Conservation (phyloP, 148 eudicot species). For the Dianthus caryophyllus region DNA sequence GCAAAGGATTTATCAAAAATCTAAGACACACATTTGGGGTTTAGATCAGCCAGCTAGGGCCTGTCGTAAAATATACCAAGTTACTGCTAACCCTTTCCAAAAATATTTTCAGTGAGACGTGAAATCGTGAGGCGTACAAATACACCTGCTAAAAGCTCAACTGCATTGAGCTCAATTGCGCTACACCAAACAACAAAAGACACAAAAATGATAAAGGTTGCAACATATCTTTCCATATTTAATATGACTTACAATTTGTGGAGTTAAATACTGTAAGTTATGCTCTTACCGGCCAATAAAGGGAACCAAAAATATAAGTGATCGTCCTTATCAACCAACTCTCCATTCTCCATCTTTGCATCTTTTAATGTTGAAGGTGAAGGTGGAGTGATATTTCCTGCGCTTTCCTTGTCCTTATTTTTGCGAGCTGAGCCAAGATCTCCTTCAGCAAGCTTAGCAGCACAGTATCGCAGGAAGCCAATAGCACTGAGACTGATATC, state of each 20-base stretch:
- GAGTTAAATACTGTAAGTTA: not conserved
- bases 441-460: conserved; percentile 97
- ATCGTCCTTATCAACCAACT: conserved; percentile 65
- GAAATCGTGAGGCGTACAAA: not conserved
- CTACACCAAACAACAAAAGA: not conserved
- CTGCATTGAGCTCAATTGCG: conserved; percentile 7
- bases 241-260: not conserved
- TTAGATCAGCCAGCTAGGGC: not conserved
- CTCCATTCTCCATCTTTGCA: conserved; percentile 54
- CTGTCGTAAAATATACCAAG: not conserved
- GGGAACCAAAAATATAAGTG: conserved; percentile 98
- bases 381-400: conserved; percentile 46
- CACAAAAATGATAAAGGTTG: not conserved
- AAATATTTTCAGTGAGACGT: not conserved
- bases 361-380: conserved; percentile 42
- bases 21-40: not conserved
- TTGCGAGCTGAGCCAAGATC: conserved; percentile 57
- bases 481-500: conserved; percentile 96
- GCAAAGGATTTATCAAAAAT: not conserved
- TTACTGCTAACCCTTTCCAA: not conserved
- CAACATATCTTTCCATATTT: not conserved
- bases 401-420: conserved; percentile 49
- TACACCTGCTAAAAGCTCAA: conserved; percentile 1
- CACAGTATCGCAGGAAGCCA: conserved; percentile 92
- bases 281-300: conserved; percentile 80